Evolutionary conservation across 2,329 filamentous ascomycete genomes (phyloP).

Genomic region (Hymenoscyphus linearis): DNA sequence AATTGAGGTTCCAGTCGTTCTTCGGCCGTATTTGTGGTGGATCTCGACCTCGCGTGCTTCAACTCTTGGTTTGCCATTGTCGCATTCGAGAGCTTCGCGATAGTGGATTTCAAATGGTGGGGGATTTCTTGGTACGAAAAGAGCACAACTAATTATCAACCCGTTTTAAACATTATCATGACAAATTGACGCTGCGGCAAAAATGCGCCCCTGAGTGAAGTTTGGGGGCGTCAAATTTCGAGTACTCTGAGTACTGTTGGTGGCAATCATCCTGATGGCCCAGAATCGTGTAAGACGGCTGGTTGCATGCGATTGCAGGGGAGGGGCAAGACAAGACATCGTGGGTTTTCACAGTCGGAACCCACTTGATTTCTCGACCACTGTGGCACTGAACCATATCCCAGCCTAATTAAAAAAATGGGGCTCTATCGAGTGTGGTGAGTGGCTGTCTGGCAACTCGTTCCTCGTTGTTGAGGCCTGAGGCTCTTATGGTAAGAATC

Average conservation of each 20-base stretch:
- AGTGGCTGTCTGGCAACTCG: no score
- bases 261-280: background rate
- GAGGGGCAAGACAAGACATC: no score
- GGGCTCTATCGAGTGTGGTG: no score
- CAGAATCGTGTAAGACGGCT: background rate
- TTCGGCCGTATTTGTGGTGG: constrained; percentile 22
- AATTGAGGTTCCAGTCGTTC: constrained; percentile 23
- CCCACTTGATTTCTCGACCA: background rate
- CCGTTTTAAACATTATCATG: background rate
- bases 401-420: no score
- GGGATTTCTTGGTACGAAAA: background rate
- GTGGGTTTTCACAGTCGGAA: background rate
- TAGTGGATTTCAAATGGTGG: background rate
- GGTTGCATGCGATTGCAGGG: background rate
- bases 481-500: no score
- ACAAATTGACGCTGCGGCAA: background rate
- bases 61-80: constrained; percentile 9
- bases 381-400: no score
- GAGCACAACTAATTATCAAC: background rate
- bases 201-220: background rate
- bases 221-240: background rate
- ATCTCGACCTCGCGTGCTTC: constrained; percentile 11
- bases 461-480: no score
- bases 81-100: background rate
- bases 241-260: background rate